Conservation (phyloP, 805 yeast species). For the Lachancea fermentati region DNA sequence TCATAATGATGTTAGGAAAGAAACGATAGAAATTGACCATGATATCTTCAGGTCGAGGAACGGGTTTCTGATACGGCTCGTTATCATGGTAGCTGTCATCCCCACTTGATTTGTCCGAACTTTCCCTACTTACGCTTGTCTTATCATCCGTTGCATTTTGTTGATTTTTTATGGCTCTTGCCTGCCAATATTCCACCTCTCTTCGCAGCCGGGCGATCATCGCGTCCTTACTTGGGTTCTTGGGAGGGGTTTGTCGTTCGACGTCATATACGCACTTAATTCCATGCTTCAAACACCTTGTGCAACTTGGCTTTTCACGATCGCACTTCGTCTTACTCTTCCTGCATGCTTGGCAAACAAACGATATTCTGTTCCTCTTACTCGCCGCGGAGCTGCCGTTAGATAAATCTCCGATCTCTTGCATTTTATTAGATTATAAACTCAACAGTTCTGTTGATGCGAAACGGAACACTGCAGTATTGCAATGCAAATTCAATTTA, state of each 20-base stretch:
- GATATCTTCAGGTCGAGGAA: conserved; percentile 13
- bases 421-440: neutral
- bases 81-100: neutral
- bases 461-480: too few relatives aligned
- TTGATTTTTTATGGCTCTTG: conserved; percentile 17
- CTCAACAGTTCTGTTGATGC: too few relatives aligned
- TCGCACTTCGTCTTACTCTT: conserved; percentile 33
- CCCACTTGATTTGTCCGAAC: neutral
- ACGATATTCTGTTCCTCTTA: conserved; percentile 31
- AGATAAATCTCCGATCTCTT: neutral
- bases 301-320: conserved; percentile 28
- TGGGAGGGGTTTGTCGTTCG: conserved; percentile 28
- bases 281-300: conserved; percentile 26
- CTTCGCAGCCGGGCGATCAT: conserved; percentile 26
- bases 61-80: neutral
- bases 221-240: conserved; percentile 29
- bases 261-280: conserved; percentile 30
- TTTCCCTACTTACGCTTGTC: neutral
- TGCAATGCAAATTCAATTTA: neutral
- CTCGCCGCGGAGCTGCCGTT: conserved; percentile 2
- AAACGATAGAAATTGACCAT: conserved; percentile 24
- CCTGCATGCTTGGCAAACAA: conserved; percentile 32
- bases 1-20: conserved; percentile 28
- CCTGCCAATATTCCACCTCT: conserved; percentile 31
- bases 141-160: neutral